Evolutionary conservation across 2,329 filamentous ascomycete species (phyloP).

Genomic region (Aspergillus persii): DNA sequence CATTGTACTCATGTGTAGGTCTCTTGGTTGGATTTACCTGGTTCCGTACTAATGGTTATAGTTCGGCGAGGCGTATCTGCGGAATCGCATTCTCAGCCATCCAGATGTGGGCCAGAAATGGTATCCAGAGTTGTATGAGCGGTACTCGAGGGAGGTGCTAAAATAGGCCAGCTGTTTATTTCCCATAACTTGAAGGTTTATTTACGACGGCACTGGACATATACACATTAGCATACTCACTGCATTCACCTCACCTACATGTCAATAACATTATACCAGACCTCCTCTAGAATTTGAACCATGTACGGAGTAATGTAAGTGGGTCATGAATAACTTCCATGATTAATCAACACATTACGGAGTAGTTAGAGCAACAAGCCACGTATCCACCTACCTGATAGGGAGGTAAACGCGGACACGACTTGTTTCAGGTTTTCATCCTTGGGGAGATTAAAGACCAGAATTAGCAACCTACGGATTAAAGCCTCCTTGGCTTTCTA

Average conservation of each 20-base stretch:
- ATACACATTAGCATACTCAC: no score
- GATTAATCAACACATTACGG: background rate
- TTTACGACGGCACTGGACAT: no score
- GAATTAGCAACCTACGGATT: background rate
- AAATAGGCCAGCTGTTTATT: background rate
- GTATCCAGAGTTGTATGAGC: constrained; percentile 33
- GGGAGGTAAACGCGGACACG: background rate
- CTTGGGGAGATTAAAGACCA: background rate
- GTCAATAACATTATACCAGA: no score
- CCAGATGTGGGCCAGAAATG: constrained; percentile 36
- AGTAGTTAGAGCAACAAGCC: background rate
- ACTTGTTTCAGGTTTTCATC: background rate
- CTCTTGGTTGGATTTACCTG: no score
- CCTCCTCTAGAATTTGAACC: no score
- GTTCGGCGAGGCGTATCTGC: constrained; percentile 38
- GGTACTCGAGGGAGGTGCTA: constrained; percentile 26
- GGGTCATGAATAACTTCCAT: no score
- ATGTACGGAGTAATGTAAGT: no score
- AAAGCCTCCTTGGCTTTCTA: background rate
- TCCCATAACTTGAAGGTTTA: no score
- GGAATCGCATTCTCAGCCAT: constrained; percentile 38
- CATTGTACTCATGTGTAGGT: constrained; percentile 36
- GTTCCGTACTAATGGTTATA: constrained; percentile 7
- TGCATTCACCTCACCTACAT: no score
- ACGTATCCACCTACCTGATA: background rate